A percentile compares a stretch with the other conserved stretches of the same genome.
phyloP scores from a whole-genome alignment of 257 asterid genomes.

The Rauvolfia tetraphylla region DNA sequence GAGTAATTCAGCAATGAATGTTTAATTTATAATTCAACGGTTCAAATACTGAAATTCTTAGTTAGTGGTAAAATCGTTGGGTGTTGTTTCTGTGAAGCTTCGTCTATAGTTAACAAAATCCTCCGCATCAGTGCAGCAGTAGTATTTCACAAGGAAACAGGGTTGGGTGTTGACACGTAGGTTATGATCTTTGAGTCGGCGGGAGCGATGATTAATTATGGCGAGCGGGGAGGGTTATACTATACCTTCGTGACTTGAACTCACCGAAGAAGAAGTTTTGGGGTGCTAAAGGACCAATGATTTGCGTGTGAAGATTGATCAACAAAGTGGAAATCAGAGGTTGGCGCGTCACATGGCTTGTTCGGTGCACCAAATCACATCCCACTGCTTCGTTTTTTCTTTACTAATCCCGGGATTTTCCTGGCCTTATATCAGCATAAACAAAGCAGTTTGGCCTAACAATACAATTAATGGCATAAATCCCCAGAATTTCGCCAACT shows the following conservation, averaged over 20 bases:
- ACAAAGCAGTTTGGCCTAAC: background rate
- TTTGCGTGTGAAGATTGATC: conserved; percentile 29
- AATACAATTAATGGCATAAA: background rate
- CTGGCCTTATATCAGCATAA: background rate
- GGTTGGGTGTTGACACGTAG: no score
- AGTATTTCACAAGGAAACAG: no score
- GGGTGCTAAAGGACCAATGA: conserved; percentile 33
- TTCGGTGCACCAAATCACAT: conserved; percentile 11
- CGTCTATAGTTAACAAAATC: no score
- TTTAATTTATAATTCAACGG: no score
- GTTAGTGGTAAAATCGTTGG: no score
- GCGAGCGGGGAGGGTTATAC: background rate
- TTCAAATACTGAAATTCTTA: no score
- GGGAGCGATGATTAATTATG: conserved; percentile 13
- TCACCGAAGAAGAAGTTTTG: conserved; percentile 22
- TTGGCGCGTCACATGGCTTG: conserved; percentile 61
- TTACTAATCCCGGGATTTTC: background rate
- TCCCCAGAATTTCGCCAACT: background rate
- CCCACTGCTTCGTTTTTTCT: background rate
- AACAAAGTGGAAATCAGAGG: conserved; percentile 8
- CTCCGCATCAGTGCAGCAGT: no score
- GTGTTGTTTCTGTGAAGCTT: no score
- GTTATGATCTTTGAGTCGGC: conserved; percentile 18
- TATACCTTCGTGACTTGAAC: conserved; percentile 33
- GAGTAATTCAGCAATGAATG: no score